A percentile compares a stretch with the other conserved stretches of the same genome.
These are phyloP conservation scores for Linnemannia exigua DNA, from an alignment of 192 early-diverging fungal species.

Conservation along the genomic window DNA sequence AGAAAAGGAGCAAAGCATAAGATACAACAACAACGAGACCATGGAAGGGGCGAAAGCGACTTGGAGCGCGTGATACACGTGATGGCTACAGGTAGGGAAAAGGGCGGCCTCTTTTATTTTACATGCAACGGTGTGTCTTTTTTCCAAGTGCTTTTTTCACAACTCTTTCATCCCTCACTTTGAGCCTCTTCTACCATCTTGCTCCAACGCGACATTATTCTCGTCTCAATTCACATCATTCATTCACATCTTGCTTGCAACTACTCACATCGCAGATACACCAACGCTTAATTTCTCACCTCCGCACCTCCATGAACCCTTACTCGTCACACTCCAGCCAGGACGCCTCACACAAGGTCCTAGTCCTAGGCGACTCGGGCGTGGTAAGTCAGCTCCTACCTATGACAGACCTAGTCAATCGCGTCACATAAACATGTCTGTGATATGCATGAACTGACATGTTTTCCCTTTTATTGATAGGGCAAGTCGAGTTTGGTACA, in stretches of 20 bases:
- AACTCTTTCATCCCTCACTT: neutral
- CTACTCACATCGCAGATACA: neutral
- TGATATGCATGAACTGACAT: neutral
- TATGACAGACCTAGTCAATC: neutral
- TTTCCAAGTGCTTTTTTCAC: too few relatives aligned
- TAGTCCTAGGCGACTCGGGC: conserved; percentile 52
- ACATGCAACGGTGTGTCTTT: too few relatives aligned
- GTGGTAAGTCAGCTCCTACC: conserved; percentile 19
- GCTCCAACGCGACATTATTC: neutral
- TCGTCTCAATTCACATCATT: neutral
- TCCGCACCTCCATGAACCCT: neutral
- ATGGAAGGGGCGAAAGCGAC: neutral
- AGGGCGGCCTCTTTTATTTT: too few relatives aligned
- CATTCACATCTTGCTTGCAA: neutral
- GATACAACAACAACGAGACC: neutral
- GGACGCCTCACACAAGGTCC: conserved; percentile 26
- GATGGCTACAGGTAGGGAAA: too few relatives aligned
- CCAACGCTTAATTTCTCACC: neutral
- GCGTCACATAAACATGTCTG: neutral
- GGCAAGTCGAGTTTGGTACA: conserved; percentile 71
- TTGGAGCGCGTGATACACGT: neutral
- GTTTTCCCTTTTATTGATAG: conserved; percentile 12
- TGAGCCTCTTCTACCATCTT: neutral
- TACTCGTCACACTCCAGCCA: conserved; percentile 5
- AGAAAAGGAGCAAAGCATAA: neutral